These are phyloP conservation scores for Beauveria sp. DNA, from an alignment of 2,329 filamentous ascomycete species.

Conservation along the genomic window DNA sequence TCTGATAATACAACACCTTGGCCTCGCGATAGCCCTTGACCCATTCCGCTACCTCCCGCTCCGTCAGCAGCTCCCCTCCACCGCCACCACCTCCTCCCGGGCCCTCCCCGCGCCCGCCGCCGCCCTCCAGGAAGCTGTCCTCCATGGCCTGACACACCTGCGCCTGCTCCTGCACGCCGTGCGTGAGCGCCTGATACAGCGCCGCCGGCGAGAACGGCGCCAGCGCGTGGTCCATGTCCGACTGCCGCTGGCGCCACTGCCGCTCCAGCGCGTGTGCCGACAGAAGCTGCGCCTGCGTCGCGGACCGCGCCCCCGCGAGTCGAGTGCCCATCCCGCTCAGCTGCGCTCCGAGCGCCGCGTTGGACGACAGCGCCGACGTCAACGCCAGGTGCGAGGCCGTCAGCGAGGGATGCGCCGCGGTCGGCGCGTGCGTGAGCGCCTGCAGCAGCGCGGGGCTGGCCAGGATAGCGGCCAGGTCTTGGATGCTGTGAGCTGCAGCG, in stretches of 20 bases:
- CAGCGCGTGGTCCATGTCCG: slow-evolving; percentile 79
- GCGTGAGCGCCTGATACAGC: slow-evolving; percentile 73
- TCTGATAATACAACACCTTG: slow-evolving; percentile 67
- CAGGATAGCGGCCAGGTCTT: slow-evolving; percentile 67
- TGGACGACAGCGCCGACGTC: slow-evolving; percentile 58
- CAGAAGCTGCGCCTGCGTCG: slow-evolving; percentile 73
- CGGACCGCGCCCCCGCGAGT: slow-evolving; percentile 54
- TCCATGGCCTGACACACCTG: slow-evolving; percentile 73
- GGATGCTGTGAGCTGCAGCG: slow-evolving; percentile 46
- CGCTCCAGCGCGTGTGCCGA: slow-evolving; percentile 80
- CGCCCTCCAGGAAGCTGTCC: slow-evolving; percentile 76
- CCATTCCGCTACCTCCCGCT: slow-evolving; percentile 82
- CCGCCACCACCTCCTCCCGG: slow-evolving; percentile 15
- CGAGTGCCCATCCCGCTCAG: slow-evolving; percentile 52
- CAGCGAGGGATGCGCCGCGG: slow-evolving; percentile 66
- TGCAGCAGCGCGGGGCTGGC: slow-evolving; percentile 58
- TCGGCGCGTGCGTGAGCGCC: slow-evolving; percentile 61
- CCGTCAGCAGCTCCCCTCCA: slow-evolving; percentile 43
- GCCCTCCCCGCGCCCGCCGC: slow-evolving; percentile 27
- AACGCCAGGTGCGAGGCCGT: slow-evolving; percentile 57
- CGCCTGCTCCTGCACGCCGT: slow-evolving; percentile 76
- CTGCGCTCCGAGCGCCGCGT: slow-evolving; percentile 60
- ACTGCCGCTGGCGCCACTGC: slow-evolving; percentile 85
- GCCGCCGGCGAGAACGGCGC: slow-evolving; percentile 79
- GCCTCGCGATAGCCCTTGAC: slow-evolving; percentile 73